These are phyloP conservation scores for Fusarium clavum DNA, from an alignment of 2,329 filamentous ascomycete species.

Conservation along the genomic window DNA sequence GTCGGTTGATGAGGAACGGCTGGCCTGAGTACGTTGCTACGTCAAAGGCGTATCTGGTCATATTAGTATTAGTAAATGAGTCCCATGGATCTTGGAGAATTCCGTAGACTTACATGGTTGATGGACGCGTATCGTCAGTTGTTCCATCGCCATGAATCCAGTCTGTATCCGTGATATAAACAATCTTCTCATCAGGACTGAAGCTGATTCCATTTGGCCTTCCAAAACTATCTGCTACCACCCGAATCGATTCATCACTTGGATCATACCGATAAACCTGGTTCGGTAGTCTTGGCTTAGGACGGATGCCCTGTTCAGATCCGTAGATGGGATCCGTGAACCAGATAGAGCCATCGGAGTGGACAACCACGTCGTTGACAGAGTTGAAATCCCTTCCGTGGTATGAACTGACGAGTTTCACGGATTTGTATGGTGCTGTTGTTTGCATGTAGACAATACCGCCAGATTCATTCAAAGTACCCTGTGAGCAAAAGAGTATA, in stretches of 20 bases:
- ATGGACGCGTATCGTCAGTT: conserved; percentile 41
- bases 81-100: rapidly evolving
- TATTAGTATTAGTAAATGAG: background rate
- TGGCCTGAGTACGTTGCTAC: conserved; percentile 41
- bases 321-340: conserved; percentile 65
- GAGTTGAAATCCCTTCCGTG: conserved; percentile 61
- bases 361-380: conserved; percentile 60
- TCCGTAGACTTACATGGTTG: conserved; percentile 43
- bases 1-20: conserved; percentile 59
- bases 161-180: conserved; percentile 61
- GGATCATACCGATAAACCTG: conserved; percentile 63
- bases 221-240: conserved; percentile 61
- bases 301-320: conserved; percentile 59
- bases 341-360: conserved; percentile 59
- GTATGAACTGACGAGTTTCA: conserved; percentile 53
- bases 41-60: conserved; percentile 52
- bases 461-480: conserved; percentile 41
- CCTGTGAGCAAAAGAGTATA: conserved; percentile 57
- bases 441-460: conserved; percentile 52
- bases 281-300: conserved; percentile 56
- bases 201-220: conserved; percentile 60
- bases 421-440: conserved; percentile 46
- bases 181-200: conserved; percentile 56
- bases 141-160: conserved; percentile 51
- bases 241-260: conserved; percentile 53